phyloP scores from a whole-genome alignment of 2,329 filamentous ascomycete species.

The Aspergillus sp. region DNA sequence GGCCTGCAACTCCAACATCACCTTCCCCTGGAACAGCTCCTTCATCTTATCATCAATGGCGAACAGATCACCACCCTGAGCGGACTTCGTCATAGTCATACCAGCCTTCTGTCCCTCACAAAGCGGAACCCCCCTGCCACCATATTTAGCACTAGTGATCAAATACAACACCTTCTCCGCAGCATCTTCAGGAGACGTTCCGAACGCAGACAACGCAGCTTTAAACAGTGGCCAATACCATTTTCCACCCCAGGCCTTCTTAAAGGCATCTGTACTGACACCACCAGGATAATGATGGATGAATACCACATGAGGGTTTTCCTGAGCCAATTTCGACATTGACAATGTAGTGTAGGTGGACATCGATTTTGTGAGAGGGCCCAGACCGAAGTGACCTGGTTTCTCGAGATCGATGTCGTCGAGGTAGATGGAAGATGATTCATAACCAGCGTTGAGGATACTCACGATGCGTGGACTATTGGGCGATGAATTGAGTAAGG shows the following conservation, averaged over 20 bases:
- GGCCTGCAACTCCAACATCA: neutral
- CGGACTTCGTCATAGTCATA: neutral
- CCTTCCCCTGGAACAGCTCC: neutral
- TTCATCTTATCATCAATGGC: neutral
- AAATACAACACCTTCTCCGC: constrained; percentile 6
- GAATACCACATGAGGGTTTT: neutral
- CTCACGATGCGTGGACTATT: neutral
- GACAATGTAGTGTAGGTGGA: constrained; percentile 1
- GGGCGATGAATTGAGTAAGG: neutral
- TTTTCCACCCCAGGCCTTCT: constrained; percentile 5
- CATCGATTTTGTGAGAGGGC: neutral
- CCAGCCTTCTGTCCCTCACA: neutral
- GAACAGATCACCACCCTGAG: neutral
- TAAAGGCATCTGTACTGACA: neutral
- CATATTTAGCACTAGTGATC: constrained; percentile 4
- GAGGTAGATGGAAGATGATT: constrained; percentile 1
- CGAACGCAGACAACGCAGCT: neutral
- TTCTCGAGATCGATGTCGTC: constrained; percentile 4
- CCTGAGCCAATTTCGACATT: neutral
- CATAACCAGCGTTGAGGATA: neutral
- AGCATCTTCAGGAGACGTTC: constrained; percentile 2
- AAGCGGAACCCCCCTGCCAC: neutral
- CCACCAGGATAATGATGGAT: constrained; percentile 6
- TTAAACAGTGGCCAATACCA: neutral
- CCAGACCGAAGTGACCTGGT: neutral